A percentile compares a stretch with the other conserved stretches of the same genome.
Evolutionary conservation across 768 basidiomycete genomes (phyloP).

Genomic region (Lactifluus volemus): DNA sequence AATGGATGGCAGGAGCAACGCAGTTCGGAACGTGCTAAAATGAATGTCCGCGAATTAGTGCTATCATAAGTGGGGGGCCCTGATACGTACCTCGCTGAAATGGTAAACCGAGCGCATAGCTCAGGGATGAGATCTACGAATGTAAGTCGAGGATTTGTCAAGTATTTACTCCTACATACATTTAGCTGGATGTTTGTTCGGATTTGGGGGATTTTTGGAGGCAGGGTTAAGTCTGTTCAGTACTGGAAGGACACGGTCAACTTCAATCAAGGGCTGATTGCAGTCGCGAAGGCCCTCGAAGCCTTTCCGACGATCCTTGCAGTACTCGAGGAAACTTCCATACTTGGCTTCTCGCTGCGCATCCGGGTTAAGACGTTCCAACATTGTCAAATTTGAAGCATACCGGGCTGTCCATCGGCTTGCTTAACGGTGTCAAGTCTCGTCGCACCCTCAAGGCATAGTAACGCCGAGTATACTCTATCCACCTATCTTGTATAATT

Average conservation of each 20-base stretch:
- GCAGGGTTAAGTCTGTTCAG: slow-evolving; percentile 54
- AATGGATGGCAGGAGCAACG: slow-evolving; percentile 66
- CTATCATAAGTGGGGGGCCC: not conserved
- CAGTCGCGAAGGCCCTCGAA: slow-evolving; percentile 54
- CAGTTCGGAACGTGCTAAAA: slow-evolving; percentile 56
- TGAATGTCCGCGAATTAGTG: not conserved
- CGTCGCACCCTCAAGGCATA: slow-evolving; percentile 44
- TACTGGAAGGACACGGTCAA: slow-evolving; percentile 40
- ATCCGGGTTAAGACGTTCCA: slow-evolving; percentile 2
- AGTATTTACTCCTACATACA: slow-evolving; percentile 35
- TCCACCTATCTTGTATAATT: slow-evolving; percentile 65
- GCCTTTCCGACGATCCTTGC: slow-evolving; percentile 49
- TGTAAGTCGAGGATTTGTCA: not conserved
- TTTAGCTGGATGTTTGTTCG: slow-evolving; percentile 41
- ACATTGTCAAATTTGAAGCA: slow-evolving; percentile 21
- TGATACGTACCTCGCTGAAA: slow-evolving; percentile 56
- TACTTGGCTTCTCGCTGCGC: slow-evolving; percentile 53
- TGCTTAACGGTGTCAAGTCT: slow-evolving; percentile 69
- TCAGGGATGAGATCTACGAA: slow-evolving; percentile 41
- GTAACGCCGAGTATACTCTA: slow-evolving; percentile 71
- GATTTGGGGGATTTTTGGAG: slow-evolving; percentile 32
- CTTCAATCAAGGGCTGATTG: slow-evolving; percentile 66
- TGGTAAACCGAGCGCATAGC: slow-evolving; percentile 58
- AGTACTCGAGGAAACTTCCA: slow-evolving; percentile 56
- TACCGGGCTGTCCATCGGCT: slow-evolving; percentile 56